Conservation (phyloP, 176 grass and related monocot species). For the Poa annua region DNA sequence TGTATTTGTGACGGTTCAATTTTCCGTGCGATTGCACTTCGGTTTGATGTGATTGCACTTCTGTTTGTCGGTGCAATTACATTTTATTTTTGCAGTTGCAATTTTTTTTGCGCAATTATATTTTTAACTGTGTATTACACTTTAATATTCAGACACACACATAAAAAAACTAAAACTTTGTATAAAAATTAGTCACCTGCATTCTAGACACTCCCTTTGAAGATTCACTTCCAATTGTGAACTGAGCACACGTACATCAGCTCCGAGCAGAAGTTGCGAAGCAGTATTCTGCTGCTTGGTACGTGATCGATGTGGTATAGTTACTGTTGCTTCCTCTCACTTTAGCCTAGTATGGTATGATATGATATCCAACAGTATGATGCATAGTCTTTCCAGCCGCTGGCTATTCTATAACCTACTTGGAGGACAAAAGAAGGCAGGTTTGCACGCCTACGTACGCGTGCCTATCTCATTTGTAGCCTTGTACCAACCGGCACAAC, state of each 20-base stretch:
- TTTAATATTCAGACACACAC: too few species aligned
- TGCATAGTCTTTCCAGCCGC: neutral
- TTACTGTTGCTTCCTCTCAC: neutral
- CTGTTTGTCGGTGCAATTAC: too few species aligned
- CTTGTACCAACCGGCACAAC: neutral
- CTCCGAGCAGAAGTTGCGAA: neutral
- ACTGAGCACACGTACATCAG: neutral
- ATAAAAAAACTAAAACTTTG: too few species aligned
- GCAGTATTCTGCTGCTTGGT: neutral
- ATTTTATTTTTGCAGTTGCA: too few species aligned
- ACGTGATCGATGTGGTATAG: neutral
- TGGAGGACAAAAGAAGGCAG: slow-evolving; percentile 1
- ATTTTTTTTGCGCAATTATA: too few species aligned
- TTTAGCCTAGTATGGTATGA: neutral
- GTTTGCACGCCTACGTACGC: neutral
- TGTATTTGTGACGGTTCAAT: too few species aligned
- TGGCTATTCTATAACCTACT: neutral
- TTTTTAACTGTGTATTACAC: too few species aligned
- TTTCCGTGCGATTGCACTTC: too few species aligned
- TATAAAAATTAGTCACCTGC: too few species aligned
- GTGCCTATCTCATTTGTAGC: slow-evolving; percentile 35
- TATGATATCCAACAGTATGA: neutral
- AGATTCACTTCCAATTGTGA: neutral
- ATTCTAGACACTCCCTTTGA: neutral
- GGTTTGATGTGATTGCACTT: too few species aligned